Conservation (phyloP, 1,284 basidiomycete species). For the Lentinula novae-zelandiae region DNA sequence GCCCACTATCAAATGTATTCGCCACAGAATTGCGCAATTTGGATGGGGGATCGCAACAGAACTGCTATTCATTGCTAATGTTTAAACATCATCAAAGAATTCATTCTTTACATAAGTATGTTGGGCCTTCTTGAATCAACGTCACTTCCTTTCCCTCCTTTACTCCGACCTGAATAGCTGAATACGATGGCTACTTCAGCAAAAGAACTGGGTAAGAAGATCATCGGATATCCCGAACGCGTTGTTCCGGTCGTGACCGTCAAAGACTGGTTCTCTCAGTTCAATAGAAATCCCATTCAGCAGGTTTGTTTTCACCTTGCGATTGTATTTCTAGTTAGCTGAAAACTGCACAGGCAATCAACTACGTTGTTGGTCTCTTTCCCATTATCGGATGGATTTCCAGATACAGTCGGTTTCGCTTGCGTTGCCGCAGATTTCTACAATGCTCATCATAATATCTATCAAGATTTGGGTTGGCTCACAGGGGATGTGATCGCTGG, state of each 20-base stretch:
- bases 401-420: slow-evolving; percentile 66
- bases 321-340: slow-evolving; percentile 7
- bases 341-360: slow-evolving; percentile 37
- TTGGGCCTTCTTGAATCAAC: neutral
- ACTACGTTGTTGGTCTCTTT: slow-evolving; percentile 72
- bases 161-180: neutral
- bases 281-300: slow-evolving; percentile 39
- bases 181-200: slow-evolving; percentile 37
- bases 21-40: slow-evolving; percentile 34
- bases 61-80: slow-evolving; percentile 21
- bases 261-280: slow-evolving; percentile 46
- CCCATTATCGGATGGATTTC: slow-evolving; percentile 82
- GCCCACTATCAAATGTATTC: neutral
- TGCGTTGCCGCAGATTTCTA: slow-evolving; percentile 2
- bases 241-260: slow-evolving; percentile 53
- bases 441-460: slow-evolving; percentile 1
- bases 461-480: slow-evolving; percentile 65
- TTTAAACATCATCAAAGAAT: slow-evolving; percentile 15
- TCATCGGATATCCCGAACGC: slow-evolving; percentile 60
- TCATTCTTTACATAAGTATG: neutral
- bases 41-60: slow-evolving; percentile 30
- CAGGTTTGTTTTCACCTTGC: slow-evolving; percentile 34
- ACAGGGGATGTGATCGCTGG: slow-evolving; percentile 85
- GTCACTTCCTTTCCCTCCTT: neutral
- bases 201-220: slow-evolving; percentile 52